A percentile compares a stretch with the other conserved stretches of the same genome.
Evolutionary conservation across 2,329 filamentous ascomycete species (phyloP).

Genomic region (Calonectria henricotiae): DNA sequence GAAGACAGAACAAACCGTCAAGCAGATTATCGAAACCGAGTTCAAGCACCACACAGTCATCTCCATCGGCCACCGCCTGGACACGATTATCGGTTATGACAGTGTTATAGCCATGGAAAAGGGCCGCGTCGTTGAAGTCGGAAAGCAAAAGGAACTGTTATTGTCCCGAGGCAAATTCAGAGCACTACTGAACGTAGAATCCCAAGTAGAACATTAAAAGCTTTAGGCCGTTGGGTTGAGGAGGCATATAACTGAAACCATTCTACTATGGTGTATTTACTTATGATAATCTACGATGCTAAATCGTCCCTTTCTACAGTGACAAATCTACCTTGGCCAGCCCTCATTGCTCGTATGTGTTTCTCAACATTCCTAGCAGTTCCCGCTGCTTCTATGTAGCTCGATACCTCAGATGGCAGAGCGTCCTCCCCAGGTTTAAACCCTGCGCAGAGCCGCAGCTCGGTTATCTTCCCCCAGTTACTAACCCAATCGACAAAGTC

Average conservation of each 20-base stretch:
- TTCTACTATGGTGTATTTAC: neutral
- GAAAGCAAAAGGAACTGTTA: slow-evolving; percentile 49
- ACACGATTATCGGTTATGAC: slow-evolving; percentile 62
- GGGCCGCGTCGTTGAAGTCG: slow-evolving; percentile 50
- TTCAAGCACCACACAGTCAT: slow-evolving; percentile 68
- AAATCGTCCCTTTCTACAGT: slow-evolving; percentile 64
- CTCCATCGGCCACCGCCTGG: slow-evolving; percentile 60
- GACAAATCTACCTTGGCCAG: slow-evolving; percentile 67
- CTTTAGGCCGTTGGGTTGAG: neutral
- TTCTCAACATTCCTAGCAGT: slow-evolving; percentile 64
- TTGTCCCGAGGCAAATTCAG: slow-evolving; percentile 45
- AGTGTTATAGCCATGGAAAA: slow-evolving; percentile 53
- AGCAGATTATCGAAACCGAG: slow-evolving; percentile 54
- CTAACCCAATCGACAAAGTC: slow-evolving; percentile 70
- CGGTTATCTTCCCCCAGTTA: slow-evolving; percentile 69
- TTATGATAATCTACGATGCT: slow-evolving; percentile 40
- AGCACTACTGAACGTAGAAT: slow-evolving; percentile 53
- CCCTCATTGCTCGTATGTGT: slow-evolving; percentile 64
- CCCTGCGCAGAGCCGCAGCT: slow-evolving; percentile 64
- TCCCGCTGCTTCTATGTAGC: slow-evolving; percentile 57
- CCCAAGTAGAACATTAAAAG: neutral
- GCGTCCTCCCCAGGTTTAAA: slow-evolving; percentile 59
- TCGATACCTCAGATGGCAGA: slow-evolving; percentile 54
- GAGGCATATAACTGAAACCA: neutral
- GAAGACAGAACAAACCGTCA: slow-evolving; percentile 56